Evolutionary conservation across 2,329 filamentous ascomycete genomes (phyloP), one percentile per base, ranked within the genome.

Genomic region (Fusarium mundagurra): DNA sequence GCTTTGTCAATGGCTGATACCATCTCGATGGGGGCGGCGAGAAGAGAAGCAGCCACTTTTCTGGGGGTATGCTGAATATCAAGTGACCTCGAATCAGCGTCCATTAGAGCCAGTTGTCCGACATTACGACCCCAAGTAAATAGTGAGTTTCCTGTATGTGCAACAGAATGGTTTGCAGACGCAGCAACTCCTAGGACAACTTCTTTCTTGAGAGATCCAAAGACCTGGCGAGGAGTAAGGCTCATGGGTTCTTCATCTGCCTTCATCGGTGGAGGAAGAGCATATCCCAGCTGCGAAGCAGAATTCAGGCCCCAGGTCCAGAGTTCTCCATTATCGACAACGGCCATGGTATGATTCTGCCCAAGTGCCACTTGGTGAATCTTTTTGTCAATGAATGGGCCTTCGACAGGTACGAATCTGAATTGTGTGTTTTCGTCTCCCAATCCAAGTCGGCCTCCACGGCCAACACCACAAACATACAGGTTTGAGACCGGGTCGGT

Each of bases 71-170:
- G 84, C 79, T 98, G 96, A n/a, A 92, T 85, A 76, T 96, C 94
- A 10, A 98, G 88, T 1, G 95, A 98, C 51, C 95, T 91, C 33
- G 96, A 97, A 83, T 98, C 96, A 1, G 96, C 96, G 81, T 98
- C 96, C 84, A 98, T 95, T 61, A 99, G 88, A 10, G 95, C 96
- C 53, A 99, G 88, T 81, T 99, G 96, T 4, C 96, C 96, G 76
- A 95, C 91, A 77, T 98, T 99, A 78, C 96, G 97, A 29, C 96
- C 96, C 88, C 97, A 99, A 5, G 94, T 97, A 80, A 94, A 99
- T 3, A 99, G 84, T 3, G 94, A 94, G 2, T 91, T 90, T 3
- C 89, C 88, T 1, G 94, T 98, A 78, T 96, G 93, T 0, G 94
- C 94, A 7, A 97, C 95, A 0, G 96, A 98, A 83, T 99, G 96